Evolutionary conservation across 768 basidiomycete genomes (phyloP).

Genomic region (Neoboletus brunneissimus): DNA sequence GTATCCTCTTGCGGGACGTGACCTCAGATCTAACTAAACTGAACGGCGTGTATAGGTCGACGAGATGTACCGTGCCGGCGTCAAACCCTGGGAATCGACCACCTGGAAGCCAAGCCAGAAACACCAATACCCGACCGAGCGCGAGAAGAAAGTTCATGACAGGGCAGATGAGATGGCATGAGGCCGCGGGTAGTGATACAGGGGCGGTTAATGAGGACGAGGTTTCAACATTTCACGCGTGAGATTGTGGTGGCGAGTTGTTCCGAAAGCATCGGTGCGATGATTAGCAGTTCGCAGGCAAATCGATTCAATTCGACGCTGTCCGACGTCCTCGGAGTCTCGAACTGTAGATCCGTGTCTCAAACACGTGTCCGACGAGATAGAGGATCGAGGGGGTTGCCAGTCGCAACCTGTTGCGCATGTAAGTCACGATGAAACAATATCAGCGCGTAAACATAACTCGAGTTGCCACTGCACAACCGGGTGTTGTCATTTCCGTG

Average conservation of each 20-base stretch:
- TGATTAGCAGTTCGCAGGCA: background rate
- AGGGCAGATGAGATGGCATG: background rate
- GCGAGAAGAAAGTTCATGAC: background rate
- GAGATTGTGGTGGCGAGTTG: background rate
- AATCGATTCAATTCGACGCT: background rate
- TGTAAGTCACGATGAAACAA: background rate
- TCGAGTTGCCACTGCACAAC: conserved; percentile 93
- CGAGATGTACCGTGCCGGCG: conserved; percentile 63
- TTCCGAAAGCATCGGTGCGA: background rate
- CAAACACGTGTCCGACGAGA: conserved; percentile 66
- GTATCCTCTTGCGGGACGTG: background rate
- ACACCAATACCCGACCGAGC: conserved; percentile 12
- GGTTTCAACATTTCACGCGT: too few relatives aligned
- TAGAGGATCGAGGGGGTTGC: conserved; percentile 79
- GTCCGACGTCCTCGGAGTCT: background rate
- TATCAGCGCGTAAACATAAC: conserved; percentile 35
- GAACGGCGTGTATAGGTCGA: conserved; percentile 49
- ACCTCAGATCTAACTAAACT: background rate
- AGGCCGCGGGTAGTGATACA: background rate
- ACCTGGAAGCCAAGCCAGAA: conserved; percentile 52
- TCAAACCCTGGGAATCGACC: conserved; percentile 63
- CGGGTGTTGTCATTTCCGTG: conserved; percentile 94
- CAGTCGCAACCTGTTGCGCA: conserved; percentile 69
- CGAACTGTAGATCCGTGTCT: background rate
- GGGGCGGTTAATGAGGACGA: too few relatives aligned